Evolutionary conservation across 768 basidiomycete genomes (phyloP), one percentile per base, ranked within the genome.

Genomic region (Lactarius psammicola): DNA sequence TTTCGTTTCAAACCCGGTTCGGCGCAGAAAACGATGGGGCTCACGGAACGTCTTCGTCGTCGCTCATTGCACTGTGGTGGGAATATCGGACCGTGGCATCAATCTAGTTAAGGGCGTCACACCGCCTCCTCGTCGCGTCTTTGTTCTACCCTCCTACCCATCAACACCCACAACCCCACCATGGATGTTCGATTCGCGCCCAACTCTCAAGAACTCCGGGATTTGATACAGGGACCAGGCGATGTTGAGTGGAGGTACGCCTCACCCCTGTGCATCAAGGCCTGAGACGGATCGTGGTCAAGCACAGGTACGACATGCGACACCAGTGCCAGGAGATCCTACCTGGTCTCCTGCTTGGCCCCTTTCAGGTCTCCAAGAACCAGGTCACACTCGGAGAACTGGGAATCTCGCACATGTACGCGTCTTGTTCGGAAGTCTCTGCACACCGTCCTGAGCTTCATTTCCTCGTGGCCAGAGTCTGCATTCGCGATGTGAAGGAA

Each of bases 321-420:
- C 81, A 94, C n/a, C 90, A 95, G 72, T 94, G 92, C 71, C 94
- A 97, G 78, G 90, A 95, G 75, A 95, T 96, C 69, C 80, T 92
- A 0, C 89, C 92, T 30, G 86, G 86, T 20, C 85, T 97, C 42
- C 80, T 86, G 31, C 85, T 97, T 7, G 94, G 94, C 0, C 94
- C 94, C 3, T 93, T 95, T 68, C 89, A 91, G 69, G 91, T 90
- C 10, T 93, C 92, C 1, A 95, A 95, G 74, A 88, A 89, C 0
- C 78, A 93, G 31, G 83, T 88, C 17, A 85, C 84, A 2, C 83
- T 97, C 13, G 77, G 79, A 49, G 75, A 75, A 9, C 82, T 90
- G n/a, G 78, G 82, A 0, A 83, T 97, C 68, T 91, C 94, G 2
- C 94, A 96, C 73, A 90, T 97, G 90, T 93, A 72, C 75, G 74